Percentiles rank a stretch among this genome's conserved stretches.
Evolutionary conservation across 2,329 filamentous ascomycete species (phyloP).

Genomic region (Nigrospora sphaerica): DNA sequence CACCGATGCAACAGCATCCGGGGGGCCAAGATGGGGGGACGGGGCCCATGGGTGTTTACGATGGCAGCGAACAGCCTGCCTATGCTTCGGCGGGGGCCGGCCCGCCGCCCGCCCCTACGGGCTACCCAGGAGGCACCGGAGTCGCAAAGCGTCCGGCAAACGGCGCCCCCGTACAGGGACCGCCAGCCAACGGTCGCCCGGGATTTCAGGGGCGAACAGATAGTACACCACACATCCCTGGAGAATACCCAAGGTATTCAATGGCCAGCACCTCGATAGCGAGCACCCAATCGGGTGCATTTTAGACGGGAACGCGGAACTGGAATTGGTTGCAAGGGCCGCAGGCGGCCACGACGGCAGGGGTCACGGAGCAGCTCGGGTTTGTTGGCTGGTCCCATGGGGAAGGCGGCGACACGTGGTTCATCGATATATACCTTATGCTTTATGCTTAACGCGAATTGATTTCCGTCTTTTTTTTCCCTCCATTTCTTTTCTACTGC

Average conservation of each 20-base stretch:
- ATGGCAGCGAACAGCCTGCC: constrained; percentile 9
- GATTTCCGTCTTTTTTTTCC: no score
- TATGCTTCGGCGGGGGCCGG: neutral
- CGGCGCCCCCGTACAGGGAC: neutral
- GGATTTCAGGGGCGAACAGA: constrained; percentile 2
- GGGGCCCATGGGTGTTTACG: constrained; percentile 4
- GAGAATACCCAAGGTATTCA: constrained; percentile 4
- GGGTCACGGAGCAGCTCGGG: no score
- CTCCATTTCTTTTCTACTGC: no score
- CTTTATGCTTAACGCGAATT: no score
- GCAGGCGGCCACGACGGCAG: no score
- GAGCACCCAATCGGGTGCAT: no score
- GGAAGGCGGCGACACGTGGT: no score
- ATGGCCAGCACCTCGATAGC: neutral
- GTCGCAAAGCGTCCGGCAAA: neutral
- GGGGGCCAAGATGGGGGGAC: constrained; percentile 3
- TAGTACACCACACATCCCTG: constrained; percentile 8
- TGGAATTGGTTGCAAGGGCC: no score
- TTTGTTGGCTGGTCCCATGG: no score
- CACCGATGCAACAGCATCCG: no score
- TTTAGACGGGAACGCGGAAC: no score
- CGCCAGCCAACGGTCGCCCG: constrained; percentile 1
- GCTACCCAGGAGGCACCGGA: neutral
- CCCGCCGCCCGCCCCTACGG: neutral
- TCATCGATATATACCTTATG: no score